A percentile compares a stretch with the other conserved stretches of the same genome.
Conservation (phyloP, 345 rosid genomes). For the Laguncularia racemosa region DNA sequence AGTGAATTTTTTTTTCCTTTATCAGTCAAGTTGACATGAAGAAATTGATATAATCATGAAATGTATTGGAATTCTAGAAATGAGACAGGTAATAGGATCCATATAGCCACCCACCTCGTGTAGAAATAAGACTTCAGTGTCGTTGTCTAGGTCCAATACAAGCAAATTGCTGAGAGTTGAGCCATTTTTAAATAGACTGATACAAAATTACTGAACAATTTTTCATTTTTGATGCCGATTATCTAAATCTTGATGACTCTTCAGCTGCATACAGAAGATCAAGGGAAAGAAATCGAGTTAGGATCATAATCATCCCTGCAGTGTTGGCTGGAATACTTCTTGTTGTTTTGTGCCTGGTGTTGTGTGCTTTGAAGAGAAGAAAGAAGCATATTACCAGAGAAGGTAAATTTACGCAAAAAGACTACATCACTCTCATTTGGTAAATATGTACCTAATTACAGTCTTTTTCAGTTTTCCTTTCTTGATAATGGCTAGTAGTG, state of each 20-base stretch:
- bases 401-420: constrained; percentile 1
- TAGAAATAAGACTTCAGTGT: neutral
- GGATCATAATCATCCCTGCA: constrained; percentile 13
- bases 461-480: too few relatives aligned
- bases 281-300: constrained; percentile 8
- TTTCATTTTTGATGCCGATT: constrained; percentile 1
- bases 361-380: constrained; percentile 5
- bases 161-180: too few relatives aligned
- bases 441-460: too few relatives aligned
- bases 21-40: neutral
- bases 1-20: neutral
- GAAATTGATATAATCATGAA: too few relatives aligned
- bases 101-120: too few relatives aligned
- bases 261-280: constrained; percentile 9
- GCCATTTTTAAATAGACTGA: too few relatives aligned
- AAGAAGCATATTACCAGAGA: constrained; percentile 5
- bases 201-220: too few relatives aligned
- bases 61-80: too few relatives aligned
- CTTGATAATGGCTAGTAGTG: too few relatives aligned
- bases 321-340: constrained; percentile 7
- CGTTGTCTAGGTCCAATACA: too few relatives aligned
- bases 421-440: too few relatives aligned
- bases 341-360: constrained; percentile 10
- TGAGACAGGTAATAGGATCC: too few relatives aligned
- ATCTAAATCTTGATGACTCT: neutral